Conservation (phyloP, 192 early-diverging fungal species). For the Coemansia sp. region DNA sequence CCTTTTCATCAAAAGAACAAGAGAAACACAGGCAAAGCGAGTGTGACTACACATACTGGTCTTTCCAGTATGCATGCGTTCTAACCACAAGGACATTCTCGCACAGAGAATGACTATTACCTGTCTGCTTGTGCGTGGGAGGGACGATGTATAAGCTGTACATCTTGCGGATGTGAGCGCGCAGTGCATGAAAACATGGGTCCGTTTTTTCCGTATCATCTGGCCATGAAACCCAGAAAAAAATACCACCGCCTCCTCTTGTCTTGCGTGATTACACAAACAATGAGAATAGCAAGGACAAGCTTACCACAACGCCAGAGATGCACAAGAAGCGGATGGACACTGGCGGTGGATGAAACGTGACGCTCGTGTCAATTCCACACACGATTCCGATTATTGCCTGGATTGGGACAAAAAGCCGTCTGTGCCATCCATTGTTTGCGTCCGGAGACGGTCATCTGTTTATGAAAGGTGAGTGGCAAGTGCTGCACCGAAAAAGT, state of each 20-base stretch:
- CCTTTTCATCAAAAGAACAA: too few species aligned
- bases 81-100: background rate
- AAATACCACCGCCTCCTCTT: background rate
- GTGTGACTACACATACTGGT: background rate
- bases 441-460: background rate
- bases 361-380: background rate
- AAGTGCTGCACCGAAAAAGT: background rate
- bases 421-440: background rate
- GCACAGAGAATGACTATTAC: background rate
- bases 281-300: background rate
- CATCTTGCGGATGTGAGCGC: background rate
- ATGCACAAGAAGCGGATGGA: background rate
- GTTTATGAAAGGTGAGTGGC: background rate
- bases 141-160: background rate
- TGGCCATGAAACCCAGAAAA: conserved; percentile 4
- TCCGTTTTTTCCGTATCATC: background rate
- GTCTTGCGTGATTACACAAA: background rate
- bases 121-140: background rate
- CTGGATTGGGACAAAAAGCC: conserved; percentile 1
- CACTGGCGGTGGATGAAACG: background rate
- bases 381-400: background rate
- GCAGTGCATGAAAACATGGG: background rate
- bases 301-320: background rate
- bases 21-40: background rate
- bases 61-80: background rate